A percentile compares a stretch with the other conserved stretches of the same genome.
These are phyloP conservation scores for Coriaria nepalensis DNA, from an alignment of 306 rosid species.

Conservation along the genomic window DNA sequence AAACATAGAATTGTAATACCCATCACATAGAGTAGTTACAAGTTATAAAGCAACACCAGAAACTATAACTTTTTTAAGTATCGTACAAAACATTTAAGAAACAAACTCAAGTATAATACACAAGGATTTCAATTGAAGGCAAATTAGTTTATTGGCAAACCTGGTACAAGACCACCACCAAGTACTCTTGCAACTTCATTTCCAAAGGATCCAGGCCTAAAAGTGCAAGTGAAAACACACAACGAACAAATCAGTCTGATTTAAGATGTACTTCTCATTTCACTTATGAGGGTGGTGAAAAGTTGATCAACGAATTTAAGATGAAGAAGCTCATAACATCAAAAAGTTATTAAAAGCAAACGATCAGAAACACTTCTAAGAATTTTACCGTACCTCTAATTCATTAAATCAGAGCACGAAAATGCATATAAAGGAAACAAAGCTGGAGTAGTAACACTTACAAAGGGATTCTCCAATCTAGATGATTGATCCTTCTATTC, in stretches of 20 bases:
- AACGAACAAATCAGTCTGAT: neutral
- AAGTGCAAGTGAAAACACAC: slow-evolving; percentile 13
- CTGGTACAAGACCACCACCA: slow-evolving; percentile 97
- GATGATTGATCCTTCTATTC: slow-evolving; percentile 34
- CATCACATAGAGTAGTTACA: slow-evolving; percentile 3
- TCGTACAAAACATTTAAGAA: too few species aligned
- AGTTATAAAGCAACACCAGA: too few species aligned
- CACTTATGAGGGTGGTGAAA: too few species aligned
- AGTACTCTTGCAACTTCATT: slow-evolving; percentile 65
- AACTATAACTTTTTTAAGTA: too few species aligned
- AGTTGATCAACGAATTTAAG: too few species aligned
- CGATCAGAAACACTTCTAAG: too few species aligned
- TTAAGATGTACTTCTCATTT: neutral
- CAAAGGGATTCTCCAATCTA: slow-evolving; percentile 61
- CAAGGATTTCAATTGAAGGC: slow-evolving; percentile 4
- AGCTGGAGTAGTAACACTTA: slow-evolving; percentile 27
- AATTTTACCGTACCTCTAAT: too few species aligned
- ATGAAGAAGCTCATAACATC: too few species aligned
- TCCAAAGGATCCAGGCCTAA: slow-evolving; percentile 66
- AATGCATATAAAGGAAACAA: neutral
- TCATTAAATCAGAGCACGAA: too few species aligned
- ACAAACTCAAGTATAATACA: neutral
- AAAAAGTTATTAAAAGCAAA: too few species aligned
- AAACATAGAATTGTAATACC: neutral
- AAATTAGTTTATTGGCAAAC: too few species aligned